These are phyloP conservation scores for Botrytis cinerea DNA, from an alignment of 2,329 filamentous ascomycete genomes.

Conservation along the genomic window DNA sequence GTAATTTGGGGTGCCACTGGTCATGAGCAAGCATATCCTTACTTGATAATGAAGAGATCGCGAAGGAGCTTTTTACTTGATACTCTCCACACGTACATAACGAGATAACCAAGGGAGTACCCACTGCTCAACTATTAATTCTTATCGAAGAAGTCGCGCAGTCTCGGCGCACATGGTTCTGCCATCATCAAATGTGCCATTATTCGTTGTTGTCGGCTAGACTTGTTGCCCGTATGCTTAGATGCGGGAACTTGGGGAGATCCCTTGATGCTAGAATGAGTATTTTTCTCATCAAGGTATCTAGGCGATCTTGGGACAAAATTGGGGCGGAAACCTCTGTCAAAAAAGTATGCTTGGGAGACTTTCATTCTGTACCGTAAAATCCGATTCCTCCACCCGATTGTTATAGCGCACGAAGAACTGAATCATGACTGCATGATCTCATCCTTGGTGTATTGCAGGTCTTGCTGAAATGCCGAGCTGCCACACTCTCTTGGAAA, in stretches of 20 bases:
- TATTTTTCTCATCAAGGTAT: neutral
- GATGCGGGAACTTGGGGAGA: neutral
- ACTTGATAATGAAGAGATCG: neutral
- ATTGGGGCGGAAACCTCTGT: neutral
- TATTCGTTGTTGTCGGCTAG: neutral
- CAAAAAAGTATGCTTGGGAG: neutral
- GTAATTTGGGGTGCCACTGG: neutral
- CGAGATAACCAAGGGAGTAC: neutral
- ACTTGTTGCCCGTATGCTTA: neutral
- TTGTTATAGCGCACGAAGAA: neutral
- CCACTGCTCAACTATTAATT: neutral
- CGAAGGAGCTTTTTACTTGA: neutral
- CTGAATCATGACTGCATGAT: conserved; percentile 5
- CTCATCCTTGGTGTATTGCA: neutral
- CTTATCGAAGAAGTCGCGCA: neutral
- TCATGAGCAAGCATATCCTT: conserved; percentile 6
- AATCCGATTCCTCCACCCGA: neutral
- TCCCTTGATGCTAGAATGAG: neutral
- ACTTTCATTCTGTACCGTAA: neutral
- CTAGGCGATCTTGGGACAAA: neutral
- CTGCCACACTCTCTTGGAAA: no score
- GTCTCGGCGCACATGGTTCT: neutral
- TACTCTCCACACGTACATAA: neutral
- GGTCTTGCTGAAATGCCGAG: neutral
- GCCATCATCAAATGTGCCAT: neutral